phyloP scores from a whole-genome alignment of 495 filamentous ascomycete species.

The Melanomma pulvis-pyrius region DNA sequence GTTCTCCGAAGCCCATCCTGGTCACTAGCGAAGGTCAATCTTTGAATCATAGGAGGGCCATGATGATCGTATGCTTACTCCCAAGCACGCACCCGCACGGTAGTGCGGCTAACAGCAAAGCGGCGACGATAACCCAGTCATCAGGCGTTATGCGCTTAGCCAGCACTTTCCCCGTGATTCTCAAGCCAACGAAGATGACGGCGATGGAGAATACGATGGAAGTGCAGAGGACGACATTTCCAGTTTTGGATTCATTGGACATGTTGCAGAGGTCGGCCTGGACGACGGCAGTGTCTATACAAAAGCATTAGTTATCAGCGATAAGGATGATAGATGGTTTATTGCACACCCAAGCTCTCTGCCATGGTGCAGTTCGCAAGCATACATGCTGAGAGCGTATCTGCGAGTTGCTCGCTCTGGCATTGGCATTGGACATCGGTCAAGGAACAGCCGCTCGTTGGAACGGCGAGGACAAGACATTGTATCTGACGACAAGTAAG shows the following conservation, averaged over 20 bases:
- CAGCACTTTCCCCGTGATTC: constrained; percentile 3
- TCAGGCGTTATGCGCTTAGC: constrained; percentile 5
- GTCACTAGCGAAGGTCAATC: constrained; percentile 9
- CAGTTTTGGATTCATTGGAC: constrained; percentile 1
- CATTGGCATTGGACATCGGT: constrained; percentile 13
- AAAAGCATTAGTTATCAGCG: not conserved
- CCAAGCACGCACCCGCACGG: constrained; percentile 5
- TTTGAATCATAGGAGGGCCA: not conserved
- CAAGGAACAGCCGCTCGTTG: constrained; percentile 2
- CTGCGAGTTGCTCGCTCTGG: not conserved
- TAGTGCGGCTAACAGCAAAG: constrained; percentile 3
- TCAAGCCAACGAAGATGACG: constrained; percentile 1
- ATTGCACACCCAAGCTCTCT: constrained; percentile 9
- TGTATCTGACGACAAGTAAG: constrained; percentile 3
- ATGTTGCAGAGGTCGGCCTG: constrained; percentile 11
- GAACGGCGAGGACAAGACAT: constrained; percentile 7
- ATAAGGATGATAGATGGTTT: not conserved
- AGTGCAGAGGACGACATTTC: constrained; percentile 2
- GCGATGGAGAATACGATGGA: not conserved
- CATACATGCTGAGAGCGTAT: constrained; percentile 4
- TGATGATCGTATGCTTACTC: not conserved
- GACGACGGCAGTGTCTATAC: constrained; percentile 10
- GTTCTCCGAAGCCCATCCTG: constrained; percentile 10
- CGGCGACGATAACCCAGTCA: constrained; percentile 11
- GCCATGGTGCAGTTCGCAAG: constrained; percentile 18